A percentile compares a stretch with the other conserved stretches of the same genome.
These are phyloP conservation scores for Geranium incanum DNA, from an alignment of 441 rosid genomes.

Conservation along the genomic window DNA sequence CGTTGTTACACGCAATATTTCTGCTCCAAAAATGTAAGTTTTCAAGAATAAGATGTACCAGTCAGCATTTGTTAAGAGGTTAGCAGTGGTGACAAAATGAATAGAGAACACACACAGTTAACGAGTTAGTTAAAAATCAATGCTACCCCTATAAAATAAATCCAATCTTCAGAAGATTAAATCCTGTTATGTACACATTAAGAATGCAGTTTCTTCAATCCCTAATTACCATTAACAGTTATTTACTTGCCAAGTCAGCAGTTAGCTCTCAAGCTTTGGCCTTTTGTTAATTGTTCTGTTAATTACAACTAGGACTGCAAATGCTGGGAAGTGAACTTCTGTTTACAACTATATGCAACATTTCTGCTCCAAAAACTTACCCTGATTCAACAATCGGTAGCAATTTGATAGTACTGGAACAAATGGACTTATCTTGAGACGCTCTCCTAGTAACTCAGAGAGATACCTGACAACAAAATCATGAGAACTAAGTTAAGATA, in stretches of 20 bases:
- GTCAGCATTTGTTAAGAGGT: constrained; percentile 87
- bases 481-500: constrained; percentile 8
- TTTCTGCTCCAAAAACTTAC: constrained; percentile 35
- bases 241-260: constrained; percentile 6
- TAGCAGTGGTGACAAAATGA: constrained; percentile 66
- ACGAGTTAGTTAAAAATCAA: constrained; percentile 48
- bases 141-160: constrained; percentile 32
- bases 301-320: neutral
- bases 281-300: neutral
- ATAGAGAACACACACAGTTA: constrained; percentile 50
- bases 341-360: constrained; percentile 6
- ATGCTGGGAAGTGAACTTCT: neutral
- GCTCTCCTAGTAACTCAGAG: constrained; percentile 65
- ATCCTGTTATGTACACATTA: constrained; percentile 25
- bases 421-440: constrained; percentile 67
- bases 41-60: constrained; percentile 91
- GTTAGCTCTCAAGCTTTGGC: neutral
- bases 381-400: constrained; percentile 64
- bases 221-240: neutral
- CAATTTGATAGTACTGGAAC: constrained; percentile 60
- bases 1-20: constrained; percentile 98
- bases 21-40: constrained; percentile 99
- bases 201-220: neutral
- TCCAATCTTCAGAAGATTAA: constrained; percentile 26
- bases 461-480: constrained; percentile 52